A percentile compares a stretch with the other conserved stretches of the same genome.
Conservation (phyloP, 78 protist genomes). For the Trichosphaerium sp. region DNA sequence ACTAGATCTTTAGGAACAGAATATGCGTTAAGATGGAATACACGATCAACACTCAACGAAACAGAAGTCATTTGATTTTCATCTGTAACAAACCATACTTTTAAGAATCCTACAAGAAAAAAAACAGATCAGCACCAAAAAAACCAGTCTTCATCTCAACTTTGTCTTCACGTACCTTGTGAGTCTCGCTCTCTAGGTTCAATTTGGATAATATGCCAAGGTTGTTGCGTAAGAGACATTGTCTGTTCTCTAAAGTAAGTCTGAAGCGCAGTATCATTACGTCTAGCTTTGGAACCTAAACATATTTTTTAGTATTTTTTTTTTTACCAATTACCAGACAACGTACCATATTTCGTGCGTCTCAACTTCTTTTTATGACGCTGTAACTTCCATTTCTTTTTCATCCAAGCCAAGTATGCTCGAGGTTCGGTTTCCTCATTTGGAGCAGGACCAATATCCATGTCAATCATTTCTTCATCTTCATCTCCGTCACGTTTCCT, state of each 20-base stretch:
- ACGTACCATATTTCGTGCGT: background rate
- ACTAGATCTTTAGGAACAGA: too few species aligned
- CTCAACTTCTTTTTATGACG: background rate
- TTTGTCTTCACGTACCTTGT: background rate
- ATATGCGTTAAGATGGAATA: too few species aligned
- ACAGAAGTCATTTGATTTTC: too few species aligned
- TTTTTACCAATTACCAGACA: background rate
- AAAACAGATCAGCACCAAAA: too few species aligned
- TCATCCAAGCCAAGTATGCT: slow-evolving; percentile 14
- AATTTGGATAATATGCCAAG: background rate
- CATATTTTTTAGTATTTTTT: background rate
- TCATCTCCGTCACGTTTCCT: background rate
- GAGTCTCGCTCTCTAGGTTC: background rate
- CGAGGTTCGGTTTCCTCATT: background rate
- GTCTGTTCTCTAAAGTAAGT: background rate
- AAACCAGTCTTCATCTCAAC: too few species aligned
- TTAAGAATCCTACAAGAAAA: too few species aligned
- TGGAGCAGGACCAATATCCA: background rate
- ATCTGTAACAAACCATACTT: too few species aligned
- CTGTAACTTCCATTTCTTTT: slow-evolving; percentile 24
- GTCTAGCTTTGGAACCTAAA: too few species aligned
- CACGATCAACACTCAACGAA: too few species aligned
- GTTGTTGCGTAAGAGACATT: background rate
- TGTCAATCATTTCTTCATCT: background rate
- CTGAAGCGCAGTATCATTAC: too few species aligned